Base-by-base conservation (phyloP, 2,329 filamentous ascomycete species). In the Fusarium sp. region DNA sequence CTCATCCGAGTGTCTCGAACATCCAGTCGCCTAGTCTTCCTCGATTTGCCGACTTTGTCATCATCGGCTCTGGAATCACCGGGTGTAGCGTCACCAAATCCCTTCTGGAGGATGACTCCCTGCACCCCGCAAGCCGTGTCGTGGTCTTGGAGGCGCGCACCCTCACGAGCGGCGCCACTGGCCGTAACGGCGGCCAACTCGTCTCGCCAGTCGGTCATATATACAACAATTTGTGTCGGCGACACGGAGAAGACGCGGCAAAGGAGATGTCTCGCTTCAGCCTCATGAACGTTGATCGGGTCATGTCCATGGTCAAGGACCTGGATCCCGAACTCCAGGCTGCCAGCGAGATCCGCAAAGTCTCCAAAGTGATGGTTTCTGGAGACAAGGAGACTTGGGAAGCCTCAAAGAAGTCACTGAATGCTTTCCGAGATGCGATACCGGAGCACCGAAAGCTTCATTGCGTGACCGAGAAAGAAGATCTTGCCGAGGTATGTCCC, bases 221-320 rank as follows among this genome's bases (percentile, higher is more conserved):
- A 60, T 86, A 84, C 63, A 69, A 73, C 9, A 61, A 68, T 3
- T 69, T 86, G 8, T 78, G 79, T 25, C 57, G 69, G 8, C 70
- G 62, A 7, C 75, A 82, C 20, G 81, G 82, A 0, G 69, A 71
- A 2, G 80, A 82, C 33, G 76, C 80, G 6, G 86, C 86, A 3
- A 82, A 80, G 27, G 78, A 80, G 40, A 79, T 88, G 16, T 79
- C 82, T 2, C 74, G 80, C 4, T 87, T 88, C 69, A 82, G 84
- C 73, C 75, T 86, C 29, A 59, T 77, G 36, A 84, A 86, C 62
- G 73, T 86, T 6, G 77, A 81, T 20, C 40, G 67, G 16, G 29
- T 73, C 11, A 56, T 74, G 52, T 62, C 63, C 14, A 63, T 62
- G 63, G 66, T 76, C 13, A 64, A 66, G 13, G 66, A 67, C 9